Conservation (phyloP, 169 alveolate genomes). For the Perkinsus chesapeaki region DNA sequence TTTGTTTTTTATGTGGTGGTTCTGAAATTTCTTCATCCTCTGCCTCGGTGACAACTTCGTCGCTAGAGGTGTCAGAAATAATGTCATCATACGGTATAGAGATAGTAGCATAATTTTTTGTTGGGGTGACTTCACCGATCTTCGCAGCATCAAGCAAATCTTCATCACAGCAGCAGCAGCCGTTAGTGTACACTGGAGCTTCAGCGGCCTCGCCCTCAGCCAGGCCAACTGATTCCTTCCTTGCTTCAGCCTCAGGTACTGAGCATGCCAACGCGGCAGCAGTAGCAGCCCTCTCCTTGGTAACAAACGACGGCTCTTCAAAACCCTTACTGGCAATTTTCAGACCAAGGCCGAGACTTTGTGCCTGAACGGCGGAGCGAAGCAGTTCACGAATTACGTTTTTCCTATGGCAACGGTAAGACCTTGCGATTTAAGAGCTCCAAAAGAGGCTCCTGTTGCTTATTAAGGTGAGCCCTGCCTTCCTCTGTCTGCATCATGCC, state of each 20-base stretch:
- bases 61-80: background rate
- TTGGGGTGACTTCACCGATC: background rate
- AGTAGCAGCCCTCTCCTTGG: background rate
- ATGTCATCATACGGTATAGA: no score
- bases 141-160: background rate
- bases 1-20: background rate
- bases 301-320: background rate
- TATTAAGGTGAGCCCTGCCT: background rate
- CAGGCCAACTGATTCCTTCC: no score
- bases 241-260: no score
- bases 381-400: no score
- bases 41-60: background rate
- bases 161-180: background rate
- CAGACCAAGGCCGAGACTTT: background rate
- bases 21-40: background rate
- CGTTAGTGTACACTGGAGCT: background rate
- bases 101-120: background rate
- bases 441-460: background rate
- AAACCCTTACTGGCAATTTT: background rate
- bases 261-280: no score
- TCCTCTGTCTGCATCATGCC: background rate
- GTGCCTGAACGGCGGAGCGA: background rate
- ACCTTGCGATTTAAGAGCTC: background rate
- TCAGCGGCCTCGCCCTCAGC: no score
- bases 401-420: background rate